Conservation (phyloP, 176 grass and related monocot species). For the Cenchrus purpureus region DNA sequence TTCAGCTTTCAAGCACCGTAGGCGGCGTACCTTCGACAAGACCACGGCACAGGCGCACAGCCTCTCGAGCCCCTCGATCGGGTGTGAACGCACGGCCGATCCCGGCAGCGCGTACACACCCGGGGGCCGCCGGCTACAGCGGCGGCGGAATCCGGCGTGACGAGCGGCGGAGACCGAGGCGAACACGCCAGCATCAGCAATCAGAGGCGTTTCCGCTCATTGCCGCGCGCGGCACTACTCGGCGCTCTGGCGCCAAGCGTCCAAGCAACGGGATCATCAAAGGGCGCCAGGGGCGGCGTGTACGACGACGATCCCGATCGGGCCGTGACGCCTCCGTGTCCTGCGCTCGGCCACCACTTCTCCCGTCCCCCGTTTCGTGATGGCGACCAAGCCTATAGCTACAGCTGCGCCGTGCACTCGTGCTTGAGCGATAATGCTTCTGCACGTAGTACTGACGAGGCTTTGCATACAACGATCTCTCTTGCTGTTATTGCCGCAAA, state of each 20-base stretch:
- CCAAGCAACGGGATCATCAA: too few relatives aligned
- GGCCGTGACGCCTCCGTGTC: not conserved
- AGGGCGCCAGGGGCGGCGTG: not conserved
- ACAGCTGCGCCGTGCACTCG: not conserved
- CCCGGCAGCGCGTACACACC: not conserved
- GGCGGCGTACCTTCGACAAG: too few relatives aligned
- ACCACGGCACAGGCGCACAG: too few relatives aligned
- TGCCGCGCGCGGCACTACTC: too few relatives aligned
- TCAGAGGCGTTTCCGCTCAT: not conserved
- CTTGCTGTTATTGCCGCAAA: not conserved
- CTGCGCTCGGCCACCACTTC: not conserved
- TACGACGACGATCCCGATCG: not conserved
- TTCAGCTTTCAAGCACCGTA: not conserved
- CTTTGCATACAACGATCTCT: not conserved
- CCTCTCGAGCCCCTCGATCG: not conserved
- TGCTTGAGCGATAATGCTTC: not conserved
- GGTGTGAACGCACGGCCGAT: not conserved
- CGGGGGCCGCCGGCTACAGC: not conserved
- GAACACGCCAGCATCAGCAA: not conserved
- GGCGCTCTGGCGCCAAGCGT: too few relatives aligned
- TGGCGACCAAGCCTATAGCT: not conserved
- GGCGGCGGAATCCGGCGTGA: not conserved
- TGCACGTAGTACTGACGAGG: not conserved
- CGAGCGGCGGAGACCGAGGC: not conserved
- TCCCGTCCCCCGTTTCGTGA: slow-evolving; percentile 30